Evolutionary conservation across 345 rosid species (phyloP).

Genomic region (Pseudoturritis turrita): DNA sequence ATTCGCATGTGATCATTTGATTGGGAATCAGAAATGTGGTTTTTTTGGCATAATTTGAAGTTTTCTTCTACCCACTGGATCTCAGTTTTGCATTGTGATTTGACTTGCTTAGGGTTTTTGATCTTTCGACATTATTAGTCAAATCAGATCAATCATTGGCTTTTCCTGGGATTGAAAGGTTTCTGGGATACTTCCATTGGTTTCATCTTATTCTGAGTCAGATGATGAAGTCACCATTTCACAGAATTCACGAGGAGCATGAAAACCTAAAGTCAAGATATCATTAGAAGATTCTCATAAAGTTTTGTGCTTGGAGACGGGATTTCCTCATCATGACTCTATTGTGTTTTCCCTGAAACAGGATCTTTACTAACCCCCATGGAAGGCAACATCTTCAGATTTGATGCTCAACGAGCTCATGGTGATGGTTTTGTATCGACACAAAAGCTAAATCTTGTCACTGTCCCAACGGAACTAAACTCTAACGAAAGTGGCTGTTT

Average conservation of each 20-base stretch:
- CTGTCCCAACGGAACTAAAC: slow-evolving; percentile 6
- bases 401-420: slow-evolving; percentile 31
- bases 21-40: not conserved
- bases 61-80: too few species aligned
- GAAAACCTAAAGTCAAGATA: too few species aligned
- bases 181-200: too few species aligned
- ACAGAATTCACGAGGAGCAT: too few species aligned
- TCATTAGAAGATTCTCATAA: too few species aligned
- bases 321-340: too few species aligned
- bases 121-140: not conserved
- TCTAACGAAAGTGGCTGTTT: slow-evolving; percentile 40
- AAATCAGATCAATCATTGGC: not conserved
- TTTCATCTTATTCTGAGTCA: too few species aligned
- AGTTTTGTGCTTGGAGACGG: not conserved
- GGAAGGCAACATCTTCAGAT: slow-evolving; percentile 40
- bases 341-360: slow-evolving; percentile 6
- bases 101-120: not conserved
- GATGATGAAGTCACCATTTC: too few species aligned
- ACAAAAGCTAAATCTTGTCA: slow-evolving; percentile 35
- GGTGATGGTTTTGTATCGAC: slow-evolving; percentile 26
- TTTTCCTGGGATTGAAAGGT: too few species aligned
- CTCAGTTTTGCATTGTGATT: not conserved
- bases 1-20: too few species aligned
- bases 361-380: slow-evolving; percentile 26
- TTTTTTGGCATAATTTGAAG: not conserved